phyloP scores from a whole-genome alignment of 495 filamentous ascomycete species.

The Haplographium delicatum region DNA sequence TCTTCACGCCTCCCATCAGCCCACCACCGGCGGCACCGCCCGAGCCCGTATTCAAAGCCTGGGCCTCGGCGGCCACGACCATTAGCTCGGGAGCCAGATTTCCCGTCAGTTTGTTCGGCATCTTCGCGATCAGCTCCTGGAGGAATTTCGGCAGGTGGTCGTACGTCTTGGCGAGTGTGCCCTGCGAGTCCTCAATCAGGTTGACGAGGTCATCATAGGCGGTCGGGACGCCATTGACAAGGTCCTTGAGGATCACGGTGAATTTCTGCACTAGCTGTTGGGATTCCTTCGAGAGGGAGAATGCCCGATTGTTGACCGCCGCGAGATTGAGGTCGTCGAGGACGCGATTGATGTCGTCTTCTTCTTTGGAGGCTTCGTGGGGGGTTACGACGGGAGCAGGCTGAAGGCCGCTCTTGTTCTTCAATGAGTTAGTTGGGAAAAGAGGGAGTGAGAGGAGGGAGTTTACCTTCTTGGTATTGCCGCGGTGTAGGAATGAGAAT shows the following conservation, averaged over 20 bases:
- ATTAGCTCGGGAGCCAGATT: slow-evolving; percentile 73
- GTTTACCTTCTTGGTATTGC: slow-evolving; percentile 18
- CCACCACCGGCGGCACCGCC: slow-evolving; percentile 18
- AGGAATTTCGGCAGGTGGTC: slow-evolving; percentile 70
- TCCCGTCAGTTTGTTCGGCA: slow-evolving; percentile 75
- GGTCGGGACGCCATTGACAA: slow-evolving; percentile 87
- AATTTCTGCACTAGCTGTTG: slow-evolving; percentile 77
- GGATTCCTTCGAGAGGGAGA: slow-evolving; percentile 76
- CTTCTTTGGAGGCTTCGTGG: slow-evolving; percentile 50
- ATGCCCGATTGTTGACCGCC: slow-evolving; percentile 69
- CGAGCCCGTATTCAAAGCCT: slow-evolving; percentile 50
- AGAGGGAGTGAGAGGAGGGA: background rate
- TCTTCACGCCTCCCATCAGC: slow-evolving; percentile 30
- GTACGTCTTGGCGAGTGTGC: slow-evolving; percentile 69
- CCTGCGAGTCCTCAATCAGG: slow-evolving; percentile 75
- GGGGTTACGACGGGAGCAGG: slow-evolving; percentile 10
- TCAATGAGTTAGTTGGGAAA: background rate
- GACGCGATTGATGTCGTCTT: slow-evolving; percentile 67
- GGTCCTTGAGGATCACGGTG: slow-evolving; percentile 81
- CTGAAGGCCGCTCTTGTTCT: slow-evolving; percentile 11
- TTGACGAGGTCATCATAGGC: slow-evolving; percentile 83
- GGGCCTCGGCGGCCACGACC: slow-evolving; percentile 66
- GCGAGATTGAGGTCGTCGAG: slow-evolving; percentile 77
- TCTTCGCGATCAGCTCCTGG: slow-evolving; percentile 80
- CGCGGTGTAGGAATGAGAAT: slow-evolving; percentile 22